phyloP scores from a whole-genome alignment of 2,329 filamentous ascomycete genomes.

The Diaporthe velutina region DNA sequence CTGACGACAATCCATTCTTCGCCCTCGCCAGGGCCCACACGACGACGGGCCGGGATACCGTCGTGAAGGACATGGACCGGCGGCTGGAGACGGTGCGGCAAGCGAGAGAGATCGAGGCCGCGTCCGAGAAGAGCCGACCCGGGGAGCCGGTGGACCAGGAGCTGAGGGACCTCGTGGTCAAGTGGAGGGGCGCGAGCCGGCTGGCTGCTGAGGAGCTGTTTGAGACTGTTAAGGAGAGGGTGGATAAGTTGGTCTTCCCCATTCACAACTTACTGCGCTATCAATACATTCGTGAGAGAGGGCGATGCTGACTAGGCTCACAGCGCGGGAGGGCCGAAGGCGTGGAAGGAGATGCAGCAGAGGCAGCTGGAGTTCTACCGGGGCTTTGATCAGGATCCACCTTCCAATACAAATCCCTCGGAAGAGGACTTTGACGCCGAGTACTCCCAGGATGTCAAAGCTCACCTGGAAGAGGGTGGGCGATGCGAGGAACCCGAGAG shows the following conservation, averaged over 20 bases:
- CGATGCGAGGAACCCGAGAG: neutral
- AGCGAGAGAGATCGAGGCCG: constrained; percentile 62
- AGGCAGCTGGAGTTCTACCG: constrained; percentile 37
- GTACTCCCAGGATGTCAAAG: neutral
- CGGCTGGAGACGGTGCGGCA: constrained; percentile 56
- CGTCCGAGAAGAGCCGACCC: constrained; percentile 38
- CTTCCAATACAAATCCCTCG: neutral
- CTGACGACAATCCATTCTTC: constrained; percentile 41
- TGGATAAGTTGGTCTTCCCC: constrained; percentile 34
- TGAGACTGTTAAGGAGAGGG: constrained; percentile 40
- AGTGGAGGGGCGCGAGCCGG: constrained; percentile 73
- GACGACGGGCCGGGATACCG: constrained; percentile 16
- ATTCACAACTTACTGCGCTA: fast-evolving
- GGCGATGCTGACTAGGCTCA: neutral
- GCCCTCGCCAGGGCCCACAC: constrained; percentile 29
- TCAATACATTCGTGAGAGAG: neutral
- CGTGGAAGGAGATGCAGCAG: constrained; percentile 37
- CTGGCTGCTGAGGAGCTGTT: constrained; percentile 68
- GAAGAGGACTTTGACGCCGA: neutral
- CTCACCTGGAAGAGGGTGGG: neutral
- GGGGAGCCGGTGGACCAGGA: constrained; percentile 60
- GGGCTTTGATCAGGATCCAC: constrained; percentile 30
- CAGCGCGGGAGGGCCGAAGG: constrained; percentile 31
- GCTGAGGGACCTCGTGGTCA: constrained; percentile 66
- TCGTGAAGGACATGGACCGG: constrained; percentile 43